Percentiles rank a stretch among this genome's conserved stretches.
Evolutionary conservation across 2,329 filamentous ascomycete genomes (phyloP).

Genomic region (Hypoxylon sp.): DNA sequence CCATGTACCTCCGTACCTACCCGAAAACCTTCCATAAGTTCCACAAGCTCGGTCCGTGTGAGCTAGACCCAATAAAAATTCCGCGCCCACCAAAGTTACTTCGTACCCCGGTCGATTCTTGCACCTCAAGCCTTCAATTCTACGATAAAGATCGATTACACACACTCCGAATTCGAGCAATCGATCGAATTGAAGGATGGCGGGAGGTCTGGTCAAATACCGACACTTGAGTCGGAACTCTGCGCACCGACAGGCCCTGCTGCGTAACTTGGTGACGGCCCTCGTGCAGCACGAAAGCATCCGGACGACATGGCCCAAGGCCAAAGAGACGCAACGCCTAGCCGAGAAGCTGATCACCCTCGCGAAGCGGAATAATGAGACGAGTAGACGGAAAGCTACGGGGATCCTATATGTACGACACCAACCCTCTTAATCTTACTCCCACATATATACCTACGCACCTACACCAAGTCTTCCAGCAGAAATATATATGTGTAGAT

Average conservation of each 20-base stretch:
- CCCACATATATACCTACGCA: constrained; percentile 8
- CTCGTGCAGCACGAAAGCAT: constrained; percentile 95
- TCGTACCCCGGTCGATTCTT: constrained; percentile 28
- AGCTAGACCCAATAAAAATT: constrained; percentile 30
- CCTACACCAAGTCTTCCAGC: background rate
- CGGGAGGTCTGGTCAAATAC: constrained; percentile 88
- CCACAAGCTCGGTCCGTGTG: constrained; percentile 17
- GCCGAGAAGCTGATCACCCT: constrained; percentile 96
- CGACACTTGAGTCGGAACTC: constrained; percentile 89
- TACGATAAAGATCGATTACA: constrained; percentile 18
- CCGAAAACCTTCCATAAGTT: constrained; percentile 4
- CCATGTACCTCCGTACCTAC: constrained; percentile 5
- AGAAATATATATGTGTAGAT: background rate
- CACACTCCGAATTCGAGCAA: constrained; percentile 12
- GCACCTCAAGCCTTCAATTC: constrained; percentile 15
- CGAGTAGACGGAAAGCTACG: constrained; percentile 80
- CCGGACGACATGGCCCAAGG: constrained; percentile 94
- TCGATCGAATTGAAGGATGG: constrained; percentile 71
- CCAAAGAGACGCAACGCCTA: constrained; percentile 94
- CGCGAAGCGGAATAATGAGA: constrained; percentile 92
- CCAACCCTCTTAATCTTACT: constrained; percentile 63
- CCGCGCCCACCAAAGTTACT: constrained; percentile 15
- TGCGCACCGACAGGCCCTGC: constrained; percentile 88
- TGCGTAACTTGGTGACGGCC: constrained; percentile 95
- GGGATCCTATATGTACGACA: constrained; percentile 85